Evolutionary conservation across 163 green algal species (phyloP), one percentile per base, ranked within the genome.

Genomic region (Scenedesmus sp.): DNA sequence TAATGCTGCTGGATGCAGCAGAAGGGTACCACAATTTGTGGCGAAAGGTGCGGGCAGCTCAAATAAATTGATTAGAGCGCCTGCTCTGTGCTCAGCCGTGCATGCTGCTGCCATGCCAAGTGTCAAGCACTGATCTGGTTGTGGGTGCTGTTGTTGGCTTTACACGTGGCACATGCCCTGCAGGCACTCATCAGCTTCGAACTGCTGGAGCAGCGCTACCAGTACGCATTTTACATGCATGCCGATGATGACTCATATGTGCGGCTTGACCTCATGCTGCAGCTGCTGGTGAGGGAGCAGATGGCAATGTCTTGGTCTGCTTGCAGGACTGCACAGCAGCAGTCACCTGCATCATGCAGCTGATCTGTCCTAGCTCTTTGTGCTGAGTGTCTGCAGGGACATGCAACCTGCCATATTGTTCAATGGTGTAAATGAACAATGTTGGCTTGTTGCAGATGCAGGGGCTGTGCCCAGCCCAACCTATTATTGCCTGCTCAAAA

Each of bases 221-320:
- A 80, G 13, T 94, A 92, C 51, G 37, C 86, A 0, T 96, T 90
- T 83, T 94, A 94, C 20, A 94, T 97, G 92, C 95, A 97, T 87
- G 94, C 94, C 0, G 95, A 97, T 81, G 95, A 97, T 72, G 95
- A 97, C 90, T 95, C 88, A 53, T 96, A 95, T 80, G 84, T 97
- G n/a, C 86, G 95, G 9, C 90, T 97, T 68, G 95, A 97, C 88
- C 90, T 96, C 37, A 80, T 97, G 40, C n/a, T 95, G 65, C 94
- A 90, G 7, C 70, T 94, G 22, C 51, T 96, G 93, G 92, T 96
- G 65, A 51, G 93, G 37, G 16, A 37, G 35, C 40, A 10, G 35
- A 6, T 91, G 56, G 24, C 3, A 7, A 78, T 73, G 44, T 22
- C 35, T 24, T 18, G 65, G 80, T 18, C 2, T 65, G 37, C 73